Conservation (phyloP, 2,329 filamentous ascomycete species). For the Cytospora piceicola region DNA sequence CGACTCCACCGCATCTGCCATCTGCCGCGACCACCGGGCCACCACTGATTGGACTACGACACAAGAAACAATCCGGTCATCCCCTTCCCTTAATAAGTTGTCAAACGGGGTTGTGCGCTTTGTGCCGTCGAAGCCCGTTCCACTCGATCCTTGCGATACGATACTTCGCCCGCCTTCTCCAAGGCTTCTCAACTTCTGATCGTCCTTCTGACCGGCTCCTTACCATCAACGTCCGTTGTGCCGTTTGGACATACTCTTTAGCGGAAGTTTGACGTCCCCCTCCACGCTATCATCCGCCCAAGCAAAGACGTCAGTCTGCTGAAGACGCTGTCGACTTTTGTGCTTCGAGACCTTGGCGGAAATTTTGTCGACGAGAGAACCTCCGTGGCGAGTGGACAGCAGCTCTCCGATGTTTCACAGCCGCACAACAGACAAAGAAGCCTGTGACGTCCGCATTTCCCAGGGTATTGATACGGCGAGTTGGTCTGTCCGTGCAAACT, state of each 20-base stretch:
- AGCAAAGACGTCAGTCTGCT: neutral
- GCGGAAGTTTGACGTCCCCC: neutral
- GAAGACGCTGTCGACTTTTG: neutral
- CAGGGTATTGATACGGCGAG: constrained; percentile 21
- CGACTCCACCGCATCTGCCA: constrained; percentile 22
- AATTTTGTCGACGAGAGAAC: constrained; percentile 12
- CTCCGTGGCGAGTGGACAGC: constrained; percentile 35
- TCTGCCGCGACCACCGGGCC: constrained; percentile 22
- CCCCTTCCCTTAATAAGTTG: constrained; percentile 12
- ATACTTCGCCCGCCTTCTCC: constrained; percentile 14
- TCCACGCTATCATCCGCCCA: neutral
- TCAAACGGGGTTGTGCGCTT: constrained; percentile 11
- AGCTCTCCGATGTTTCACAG: constrained; percentile 41
- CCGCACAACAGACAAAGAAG: constrained; percentile 39
- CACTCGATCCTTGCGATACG: constrained; percentile 17
- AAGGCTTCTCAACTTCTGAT: neutral
- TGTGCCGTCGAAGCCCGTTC: constrained; percentile 20
- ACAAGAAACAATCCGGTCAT: constrained; percentile 12
- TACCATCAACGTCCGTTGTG: neutral
- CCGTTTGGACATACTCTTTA: neutral
- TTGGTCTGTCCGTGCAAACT: constrained; percentile 21
- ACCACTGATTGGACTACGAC: constrained; percentile 20
- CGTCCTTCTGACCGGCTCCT: constrained; percentile 1
- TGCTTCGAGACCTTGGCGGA: constrained; percentile 27
- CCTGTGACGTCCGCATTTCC: constrained; percentile 33